Base-by-base conservation (phyloP, 176 grass and related monocot genomes). In the Puya raimondii region DNA sequence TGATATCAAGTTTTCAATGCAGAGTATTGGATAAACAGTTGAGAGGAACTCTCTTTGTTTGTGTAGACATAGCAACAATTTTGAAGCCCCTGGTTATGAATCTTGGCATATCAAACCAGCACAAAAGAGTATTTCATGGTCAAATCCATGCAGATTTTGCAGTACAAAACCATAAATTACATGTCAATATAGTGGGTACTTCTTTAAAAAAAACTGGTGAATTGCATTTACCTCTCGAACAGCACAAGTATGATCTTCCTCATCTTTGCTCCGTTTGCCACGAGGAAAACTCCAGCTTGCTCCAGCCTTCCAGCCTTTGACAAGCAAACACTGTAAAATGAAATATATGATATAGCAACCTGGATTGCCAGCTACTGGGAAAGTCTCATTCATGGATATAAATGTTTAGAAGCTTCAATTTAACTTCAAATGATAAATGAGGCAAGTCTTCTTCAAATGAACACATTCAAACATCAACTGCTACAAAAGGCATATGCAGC, bases 211-310 rank as follows among this genome's bases (percentile, higher is more conserved):
- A 69, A 61, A 48, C 6, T 27, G 3, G 48, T 73, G 12, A 4
- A 54, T 63, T 61, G 29, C 11, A 72, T 66, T 85, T 88, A 97
- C 93, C 79, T 97, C 93, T 81, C 93, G 81, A 83, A 89, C 85
- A 63, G 89, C 93, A 81, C 89, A 91, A 16, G 82, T 86, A 69
- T 91, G 86, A 69, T 92, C 93, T 83, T 97, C 86, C 77, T 97
- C 93, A 70, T 97, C 89, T 84, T 97, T 92, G 70, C 87, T 89
- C 80, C 87, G 87, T 84, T 97, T 97, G 74, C 93, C 93, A 81
- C 93, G 88, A 57, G 93, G 93, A 73, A 97, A 92, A 70, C 93
- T 97, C 93, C 93, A 97, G 61, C 89, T 92, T 61, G 93, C 88
- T 23, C 88, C 87, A 18, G 89, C 69, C 66, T 92, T 97, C 93